Conservation (phyloP, 345 rosid genomes). For the Geranium rotundifolium region DNA sequence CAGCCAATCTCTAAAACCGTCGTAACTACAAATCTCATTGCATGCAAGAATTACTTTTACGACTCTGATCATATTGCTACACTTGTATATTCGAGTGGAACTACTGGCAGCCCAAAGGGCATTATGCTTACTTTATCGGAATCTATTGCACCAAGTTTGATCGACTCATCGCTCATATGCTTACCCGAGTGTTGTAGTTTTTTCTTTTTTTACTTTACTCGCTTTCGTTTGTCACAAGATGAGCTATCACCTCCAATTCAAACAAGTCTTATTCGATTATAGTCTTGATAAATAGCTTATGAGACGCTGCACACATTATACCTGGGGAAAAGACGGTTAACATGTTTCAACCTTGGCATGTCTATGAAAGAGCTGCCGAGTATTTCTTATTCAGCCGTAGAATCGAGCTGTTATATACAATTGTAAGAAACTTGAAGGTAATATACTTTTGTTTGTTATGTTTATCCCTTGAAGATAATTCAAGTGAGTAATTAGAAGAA, state of each 20-base stretch:
- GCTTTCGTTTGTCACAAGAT: neutral
- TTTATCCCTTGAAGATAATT: neutral
- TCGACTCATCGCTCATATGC: slow-evolving; percentile 4
- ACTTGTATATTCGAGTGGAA: no score
- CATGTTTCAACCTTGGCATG: slow-evolving; percentile 93
- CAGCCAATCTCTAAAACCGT: no score
- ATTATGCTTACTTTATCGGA: slow-evolving; percentile 92
- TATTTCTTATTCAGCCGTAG: slow-evolving; percentile 63
- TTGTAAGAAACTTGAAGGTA: slow-evolving; percentile 70
- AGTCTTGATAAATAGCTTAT: slow-evolving; percentile 53
- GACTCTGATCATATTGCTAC: no score
- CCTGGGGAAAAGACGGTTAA: slow-evolving; percentile 79
- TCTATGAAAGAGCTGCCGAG: no score
- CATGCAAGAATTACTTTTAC: no score
- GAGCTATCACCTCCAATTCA: neutral
- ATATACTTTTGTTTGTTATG: neutral
- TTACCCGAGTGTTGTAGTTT: neutral
- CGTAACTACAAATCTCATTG: no score
- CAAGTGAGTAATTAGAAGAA: neutral
- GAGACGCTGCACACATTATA: slow-evolving; percentile 58
- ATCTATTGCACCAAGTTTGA: slow-evolving; percentile 80
- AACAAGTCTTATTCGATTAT: neutral
- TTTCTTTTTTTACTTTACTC: neutral
- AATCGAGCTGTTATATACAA: slow-evolving; percentile 78
- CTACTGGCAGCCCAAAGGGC: slow-evolving; percentile 93